These are phyloP conservation scores for Fomitopsis serialis DNA, from an alignment of 768 basidiomycete species.

Conservation along the genomic window DNA sequence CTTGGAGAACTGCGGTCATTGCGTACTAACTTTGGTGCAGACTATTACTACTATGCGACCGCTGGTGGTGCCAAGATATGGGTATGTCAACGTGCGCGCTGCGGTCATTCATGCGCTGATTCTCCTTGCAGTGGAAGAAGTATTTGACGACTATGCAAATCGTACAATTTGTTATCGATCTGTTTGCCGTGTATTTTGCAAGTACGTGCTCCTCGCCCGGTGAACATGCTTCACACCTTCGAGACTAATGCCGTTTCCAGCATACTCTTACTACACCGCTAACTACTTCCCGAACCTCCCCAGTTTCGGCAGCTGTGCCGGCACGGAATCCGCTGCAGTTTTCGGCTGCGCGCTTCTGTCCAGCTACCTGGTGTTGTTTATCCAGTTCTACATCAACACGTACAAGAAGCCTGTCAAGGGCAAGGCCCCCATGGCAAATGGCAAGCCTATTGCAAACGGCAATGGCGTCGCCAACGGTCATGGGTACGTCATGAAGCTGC, in stretches of 20 bases:
- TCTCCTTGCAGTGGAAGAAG: slow-evolving; percentile 83
- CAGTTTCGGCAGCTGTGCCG: slow-evolving; percentile 77
- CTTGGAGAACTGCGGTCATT: background rate
- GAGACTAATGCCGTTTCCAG: slow-evolving; percentile 21
- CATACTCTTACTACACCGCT: slow-evolving; percentile 79
- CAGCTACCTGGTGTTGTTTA: slow-evolving; percentile 90
- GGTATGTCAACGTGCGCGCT: slow-evolving; percentile 42
- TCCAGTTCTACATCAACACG: slow-evolving; percentile 89
- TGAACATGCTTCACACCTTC: background rate
- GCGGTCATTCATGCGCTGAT: slow-evolving; percentile 3
- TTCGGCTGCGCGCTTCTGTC: slow-evolving; percentile 88
- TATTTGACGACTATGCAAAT: slow-evolving; percentile 97
- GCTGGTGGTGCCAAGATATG: slow-evolving; percentile 96
- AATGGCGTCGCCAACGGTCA: slow-evolving; percentile 41
- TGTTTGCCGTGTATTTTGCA: slow-evolving; percentile 89
- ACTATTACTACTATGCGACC: slow-evolving; percentile 99
- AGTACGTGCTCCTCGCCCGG: slow-evolving; percentile 49
- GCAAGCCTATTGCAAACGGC: slow-evolving; percentile 38
- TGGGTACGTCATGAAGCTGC: slow-evolving; percentile 20
- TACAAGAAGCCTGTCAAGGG: slow-evolving; percentile 57
- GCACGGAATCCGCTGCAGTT: slow-evolving; percentile 81
- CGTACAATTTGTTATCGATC: slow-evolving; percentile 89
- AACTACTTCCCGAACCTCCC: slow-evolving; percentile 63
- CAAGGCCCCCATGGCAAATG: slow-evolving; percentile 32
- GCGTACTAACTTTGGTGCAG: slow-evolving; percentile 32